Conservation (phyloP, 768 basidiomycete genomes). For the Trametes villosa region DNA sequence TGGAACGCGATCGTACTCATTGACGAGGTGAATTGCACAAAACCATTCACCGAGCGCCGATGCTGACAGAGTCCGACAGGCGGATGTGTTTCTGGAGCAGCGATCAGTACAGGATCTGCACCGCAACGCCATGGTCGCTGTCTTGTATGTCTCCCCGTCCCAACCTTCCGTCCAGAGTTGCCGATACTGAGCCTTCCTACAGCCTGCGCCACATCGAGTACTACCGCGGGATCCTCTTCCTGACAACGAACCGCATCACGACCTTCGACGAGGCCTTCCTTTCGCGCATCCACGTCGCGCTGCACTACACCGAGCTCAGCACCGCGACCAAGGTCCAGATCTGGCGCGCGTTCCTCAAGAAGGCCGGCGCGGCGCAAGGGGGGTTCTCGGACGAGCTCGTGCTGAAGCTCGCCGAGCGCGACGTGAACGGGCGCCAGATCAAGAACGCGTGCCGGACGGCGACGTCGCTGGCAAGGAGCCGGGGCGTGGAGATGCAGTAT, state of each 20-base stretch:
- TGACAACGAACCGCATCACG: conserved; percentile 47
- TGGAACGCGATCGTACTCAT: conserved; percentile 41
- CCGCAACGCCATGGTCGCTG: conserved; percentile 72
- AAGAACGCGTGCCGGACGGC: conserved; percentile 71
- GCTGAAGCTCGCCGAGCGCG: conserved; percentile 47
- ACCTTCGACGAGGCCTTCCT: conserved; percentile 73
- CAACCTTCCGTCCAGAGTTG: no score
- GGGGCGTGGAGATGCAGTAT: conserved; percentile 48
- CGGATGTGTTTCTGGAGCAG: conserved; percentile 74
- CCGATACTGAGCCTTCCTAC: neutral
- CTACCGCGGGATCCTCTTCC: conserved; percentile 43
- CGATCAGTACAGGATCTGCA: conserved; percentile 64
- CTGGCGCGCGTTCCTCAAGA: conserved; percentile 32
- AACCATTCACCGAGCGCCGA: no score
- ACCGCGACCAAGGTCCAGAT: conserved; percentile 26
- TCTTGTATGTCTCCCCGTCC: conserved; percentile 37
- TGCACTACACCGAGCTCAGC: conserved; percentile 35
- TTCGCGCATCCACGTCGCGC: conserved; percentile 62
- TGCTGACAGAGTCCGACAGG: conserved; percentile 24
- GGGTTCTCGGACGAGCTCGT: conserved; percentile 46
- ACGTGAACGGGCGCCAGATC: conserved; percentile 69
- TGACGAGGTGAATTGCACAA: conserved; percentile 29
- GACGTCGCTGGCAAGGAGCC: conserved; percentile 55
- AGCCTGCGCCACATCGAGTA: conserved; percentile 29
- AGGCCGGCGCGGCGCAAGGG: conserved; percentile 23